Evolutionary conservation across 352 stramenopile genomes (phyloP).

Genomic region (Pythium biforme): DNA sequence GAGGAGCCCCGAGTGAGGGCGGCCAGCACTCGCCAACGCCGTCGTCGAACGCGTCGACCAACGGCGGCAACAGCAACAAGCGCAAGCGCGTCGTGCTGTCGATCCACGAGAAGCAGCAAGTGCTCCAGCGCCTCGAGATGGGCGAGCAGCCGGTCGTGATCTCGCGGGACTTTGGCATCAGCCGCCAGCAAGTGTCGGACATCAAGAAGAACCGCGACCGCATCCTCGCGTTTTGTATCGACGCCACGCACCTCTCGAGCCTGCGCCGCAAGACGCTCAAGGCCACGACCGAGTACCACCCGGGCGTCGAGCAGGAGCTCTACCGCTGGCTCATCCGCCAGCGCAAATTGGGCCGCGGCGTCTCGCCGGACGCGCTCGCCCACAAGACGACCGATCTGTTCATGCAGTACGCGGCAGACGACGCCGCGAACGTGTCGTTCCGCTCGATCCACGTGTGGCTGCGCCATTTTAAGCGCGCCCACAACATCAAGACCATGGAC

Average conservation of each 20-base stretch:
- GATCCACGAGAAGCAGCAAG: constrained; percentile 83
- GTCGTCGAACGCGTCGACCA: constrained; percentile 17
- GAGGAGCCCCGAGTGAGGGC: too few relatives aligned
- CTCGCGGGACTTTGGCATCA: constrained; percentile 65
- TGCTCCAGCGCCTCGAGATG: constrained; percentile 64
- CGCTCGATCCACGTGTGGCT: constrained; percentile 58
- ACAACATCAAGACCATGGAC: constrained; percentile 53
- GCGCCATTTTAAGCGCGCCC: constrained; percentile 64
- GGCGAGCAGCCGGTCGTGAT: constrained; percentile 68
- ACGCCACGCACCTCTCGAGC: constrained; percentile 71
- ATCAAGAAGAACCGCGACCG: constrained; percentile 86
- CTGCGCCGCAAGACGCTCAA: constrained; percentile 77
- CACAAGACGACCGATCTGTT: constrained; percentile 67
- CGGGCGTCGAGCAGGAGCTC: constrained; percentile 77
- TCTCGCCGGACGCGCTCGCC: constrained; percentile 48
- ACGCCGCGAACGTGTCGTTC: constrained; percentile 34
- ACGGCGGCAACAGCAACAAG: constrained; percentile 32
- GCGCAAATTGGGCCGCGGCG: constrained; percentile 41
- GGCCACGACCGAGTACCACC: constrained; percentile 63
- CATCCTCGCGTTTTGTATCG: constrained; percentile 72
- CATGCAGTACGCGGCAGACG: constrained; percentile 55
- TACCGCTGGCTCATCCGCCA: constrained; percentile 84
- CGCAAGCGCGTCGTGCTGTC: constrained; percentile 83
- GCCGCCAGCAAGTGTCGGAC: constrained; percentile 78
- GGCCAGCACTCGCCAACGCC: constrained; percentile 13